Conservation (phyloP, 1,284 basidiomycete genomes). For the Trametes sp. region DNA sequence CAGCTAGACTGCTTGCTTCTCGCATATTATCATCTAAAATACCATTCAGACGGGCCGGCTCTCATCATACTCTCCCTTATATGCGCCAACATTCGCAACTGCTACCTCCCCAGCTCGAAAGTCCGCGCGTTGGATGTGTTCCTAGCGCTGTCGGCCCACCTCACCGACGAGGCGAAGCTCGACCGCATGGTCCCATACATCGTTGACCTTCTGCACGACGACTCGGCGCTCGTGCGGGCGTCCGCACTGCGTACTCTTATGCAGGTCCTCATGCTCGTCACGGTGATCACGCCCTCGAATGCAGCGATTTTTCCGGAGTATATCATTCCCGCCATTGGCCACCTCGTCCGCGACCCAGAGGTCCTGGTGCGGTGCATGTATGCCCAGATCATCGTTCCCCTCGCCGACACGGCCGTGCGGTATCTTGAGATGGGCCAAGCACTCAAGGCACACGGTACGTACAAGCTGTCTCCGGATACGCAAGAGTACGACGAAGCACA, state of each 20-base stretch:
- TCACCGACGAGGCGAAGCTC: conserved; percentile 95
- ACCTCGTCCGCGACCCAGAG: conserved; percentile 85
- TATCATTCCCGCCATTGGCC: conserved; percentile 89
- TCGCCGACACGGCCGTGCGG: conserved; percentile 85
- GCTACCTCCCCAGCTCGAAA: conserved; percentile 87
- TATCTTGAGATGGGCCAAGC: conserved; percentile 95
- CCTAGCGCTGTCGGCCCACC: conserved; percentile 81
- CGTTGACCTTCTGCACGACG: conserved; percentile 89
- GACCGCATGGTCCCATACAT: conserved; percentile 95
- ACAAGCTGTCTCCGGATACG: conserved; percentile 67
- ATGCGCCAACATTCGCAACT: conserved; percentile 92
- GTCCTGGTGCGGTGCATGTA: conserved; percentile 90
- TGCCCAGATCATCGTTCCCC: conserved; percentile 85
- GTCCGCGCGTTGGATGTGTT: conserved; percentile 88
- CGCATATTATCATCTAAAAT: conserved; percentile 9
- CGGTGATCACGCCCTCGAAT: conserved; percentile 91
- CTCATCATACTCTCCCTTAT: conserved; percentile 85
- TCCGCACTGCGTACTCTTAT: conserved; percentile 84
- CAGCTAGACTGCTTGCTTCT: neutral
- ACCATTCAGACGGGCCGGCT: conserved; percentile 75
- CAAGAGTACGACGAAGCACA: conserved; percentile 80
- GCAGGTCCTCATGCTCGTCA: conserved; percentile 85
- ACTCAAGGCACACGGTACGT: conserved; percentile 81
- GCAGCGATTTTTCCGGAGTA: conserved; percentile 93
- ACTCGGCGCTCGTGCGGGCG: conserved; percentile 80